A percentile compares a stretch with the other conserved stretches of the same genome.
Evolutionary conservation across 1,284 basidiomycete genomes (phyloP).

Genomic region (Trichosporon sp.): DNA sequence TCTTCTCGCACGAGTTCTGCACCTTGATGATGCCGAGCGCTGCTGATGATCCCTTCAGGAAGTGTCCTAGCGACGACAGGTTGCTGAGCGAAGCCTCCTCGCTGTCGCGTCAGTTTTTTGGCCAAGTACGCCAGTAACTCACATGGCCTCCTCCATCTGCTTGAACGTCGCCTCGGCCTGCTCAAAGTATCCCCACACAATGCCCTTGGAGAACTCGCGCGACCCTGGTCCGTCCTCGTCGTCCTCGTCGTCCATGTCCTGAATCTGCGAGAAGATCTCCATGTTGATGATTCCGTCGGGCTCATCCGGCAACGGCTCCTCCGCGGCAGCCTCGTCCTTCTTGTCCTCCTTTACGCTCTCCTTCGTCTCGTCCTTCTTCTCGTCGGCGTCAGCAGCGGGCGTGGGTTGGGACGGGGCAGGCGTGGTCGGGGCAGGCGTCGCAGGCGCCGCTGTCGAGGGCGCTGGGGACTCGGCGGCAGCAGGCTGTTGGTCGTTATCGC

Average conservation of each 20-base stretch:
- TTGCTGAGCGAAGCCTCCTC: conserved; percentile 35
- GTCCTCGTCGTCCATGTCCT: conserved; percentile 74
- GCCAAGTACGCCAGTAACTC: conserved; percentile 45
- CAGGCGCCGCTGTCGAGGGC: neutral
- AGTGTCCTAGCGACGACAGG: conserved; percentile 78
- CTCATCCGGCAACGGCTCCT: conserved; percentile 21
- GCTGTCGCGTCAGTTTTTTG: conserved; percentile 7
- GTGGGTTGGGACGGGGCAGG: neutral
- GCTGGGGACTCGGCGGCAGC: neutral
- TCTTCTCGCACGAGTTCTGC: conserved; percentile 75
- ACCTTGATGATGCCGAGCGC: conserved; percentile 79
- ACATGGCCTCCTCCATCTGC: conserved; percentile 75
- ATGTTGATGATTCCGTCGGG: conserved; percentile 60
- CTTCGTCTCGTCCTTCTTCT: neutral
- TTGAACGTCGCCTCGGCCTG: conserved; percentile 71
- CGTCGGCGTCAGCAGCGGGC: neutral
- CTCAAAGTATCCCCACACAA: conserved; percentile 74
- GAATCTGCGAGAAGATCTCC: conserved; percentile 75
- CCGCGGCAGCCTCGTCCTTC: neutral
- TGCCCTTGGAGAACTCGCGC: conserved; percentile 70
- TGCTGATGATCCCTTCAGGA: conserved; percentile 90
- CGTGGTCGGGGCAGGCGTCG: conserved; percentile 4
- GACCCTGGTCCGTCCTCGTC: conserved; percentile 55
- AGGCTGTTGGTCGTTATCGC: neutral
- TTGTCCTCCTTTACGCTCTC: neutral